Percentiles rank a stretch among this genome's conserved stretches.
Conservation (phyloP, 805 yeast genomes). For the Zygotorulaspora danielsina region DNA sequence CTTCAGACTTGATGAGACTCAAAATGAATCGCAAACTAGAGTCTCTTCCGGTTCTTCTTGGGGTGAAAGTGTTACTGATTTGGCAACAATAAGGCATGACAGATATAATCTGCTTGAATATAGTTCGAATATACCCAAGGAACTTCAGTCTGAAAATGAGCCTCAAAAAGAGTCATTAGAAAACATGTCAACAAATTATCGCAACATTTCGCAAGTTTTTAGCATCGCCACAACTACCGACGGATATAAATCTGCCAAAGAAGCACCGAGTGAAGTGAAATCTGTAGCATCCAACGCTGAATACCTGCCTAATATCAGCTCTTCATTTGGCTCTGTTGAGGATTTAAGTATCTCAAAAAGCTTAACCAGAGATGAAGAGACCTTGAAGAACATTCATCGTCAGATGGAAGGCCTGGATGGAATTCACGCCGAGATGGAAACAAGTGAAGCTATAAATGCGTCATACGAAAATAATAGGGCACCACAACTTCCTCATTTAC, state of each 20-base stretch:
- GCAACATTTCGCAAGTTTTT: slow-evolving; percentile 21
- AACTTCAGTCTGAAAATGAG: not conserved
- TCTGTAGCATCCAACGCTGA: slow-evolving; percentile 4
- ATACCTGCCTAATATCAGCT: not conserved
- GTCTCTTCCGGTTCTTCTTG: slow-evolving; percentile 29
- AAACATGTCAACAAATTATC: slow-evolving; percentile 10
- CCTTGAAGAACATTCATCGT: not conserved
- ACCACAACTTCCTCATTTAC: slow-evolving; percentile 9
- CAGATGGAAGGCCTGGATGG: not conserved
- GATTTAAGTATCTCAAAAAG: slow-evolving; percentile 19
- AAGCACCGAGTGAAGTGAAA: slow-evolving; percentile 6
- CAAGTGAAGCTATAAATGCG: slow-evolving; percentile 1
- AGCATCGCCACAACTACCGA: slow-evolving; percentile 28
- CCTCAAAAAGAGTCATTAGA: not conserved
- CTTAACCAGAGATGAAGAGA: slow-evolving; percentile 10
- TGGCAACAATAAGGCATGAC: slow-evolving; percentile 20
- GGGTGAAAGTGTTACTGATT: slow-evolving; percentile 21
- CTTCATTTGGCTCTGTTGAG: slow-evolving; percentile 13
- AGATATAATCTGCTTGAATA: slow-evolving; percentile 17
- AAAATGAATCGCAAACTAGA: slow-evolving; percentile 15
- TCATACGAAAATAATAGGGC: not conserved
- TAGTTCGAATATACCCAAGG: slow-evolving; percentile 3
- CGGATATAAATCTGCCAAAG: slow-evolving; percentile 27
- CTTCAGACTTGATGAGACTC: slow-evolving; percentile 10
- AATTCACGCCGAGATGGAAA: not conserved